Evolutionary conservation across 2,329 filamentous ascomycete genomes (phyloP).

Genomic region (Diaporthe vaccinii): DNA sequence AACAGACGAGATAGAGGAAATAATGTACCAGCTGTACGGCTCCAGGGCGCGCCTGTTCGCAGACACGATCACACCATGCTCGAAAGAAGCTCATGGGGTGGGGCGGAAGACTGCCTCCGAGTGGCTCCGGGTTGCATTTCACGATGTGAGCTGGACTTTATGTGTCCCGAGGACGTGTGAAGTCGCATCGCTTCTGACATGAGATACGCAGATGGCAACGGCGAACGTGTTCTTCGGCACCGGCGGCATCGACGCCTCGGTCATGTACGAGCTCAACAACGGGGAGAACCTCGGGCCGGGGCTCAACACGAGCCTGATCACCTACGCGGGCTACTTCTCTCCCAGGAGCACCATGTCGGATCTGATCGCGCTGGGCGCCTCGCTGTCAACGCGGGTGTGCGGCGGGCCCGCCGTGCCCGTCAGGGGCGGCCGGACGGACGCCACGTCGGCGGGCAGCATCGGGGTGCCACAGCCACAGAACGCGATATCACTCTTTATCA

Average conservation of each 20-base stretch:
- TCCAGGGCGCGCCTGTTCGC: conserved; percentile 69
- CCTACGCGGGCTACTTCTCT: conserved; percentile 67
- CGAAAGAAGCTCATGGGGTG: conserved; percentile 63
- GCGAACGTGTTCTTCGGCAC: conserved; percentile 60
- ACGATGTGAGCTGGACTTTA: conserved; percentile 56
- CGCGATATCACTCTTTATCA: conserved; percentile 62
- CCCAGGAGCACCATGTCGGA: conserved; percentile 67
- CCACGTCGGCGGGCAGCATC: conserved; percentile 57
- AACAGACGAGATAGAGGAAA: conserved; percentile 73
- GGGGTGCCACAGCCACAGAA: conserved; percentile 73
- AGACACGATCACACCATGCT: conserved; percentile 69
- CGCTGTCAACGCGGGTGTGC: conserved; percentile 70
- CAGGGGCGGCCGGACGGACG: conserved; percentile 67
- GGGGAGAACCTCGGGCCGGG: conserved; percentile 70
- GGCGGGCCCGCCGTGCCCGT: conserved; percentile 69
- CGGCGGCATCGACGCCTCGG: conserved; percentile 71
- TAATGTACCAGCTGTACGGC: conserved; percentile 71
- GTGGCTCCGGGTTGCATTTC: conserved; percentile 73
- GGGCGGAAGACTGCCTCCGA: conserved; percentile 72
- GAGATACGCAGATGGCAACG: conserved; percentile 60
- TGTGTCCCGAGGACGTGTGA: background rate
- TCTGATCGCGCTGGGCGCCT: conserved; percentile 70
- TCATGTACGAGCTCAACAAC: conserved; percentile 69
- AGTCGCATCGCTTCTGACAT: background rate
- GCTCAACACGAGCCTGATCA: conserved; percentile 66